Percentiles rank a stretch among this genome's conserved stretches.
phyloP scores from a whole-genome alignment of 129 eudicot genomes.

The sunflower (Helianthus annuus) region HanXRQr2.0-SUNRISE NC_035434.2:76463353-76463852 shows the following conservation, averaged over 20 bases:
- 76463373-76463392: slow-evolving; percentile 22
- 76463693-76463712: not conserved
- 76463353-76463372: slow-evolving; percentile 16
- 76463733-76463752: not conserved
- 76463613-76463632: not conserved
- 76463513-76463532: not conserved
- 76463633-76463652: not conserved
- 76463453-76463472: not conserved
- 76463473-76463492: not conserved
- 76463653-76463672: too few species aligned
- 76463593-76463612: not conserved
- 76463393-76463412: slow-evolving; percentile 35
- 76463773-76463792: not conserved
- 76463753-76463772: not conserved
- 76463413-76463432: slow-evolving; percentile 35
- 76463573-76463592: not conserved
- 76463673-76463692: not conserved
- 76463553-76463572: slow-evolving; percentile 4
- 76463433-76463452: slow-evolving; percentile 20
- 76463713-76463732: not conserved
- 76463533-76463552: not conserved
- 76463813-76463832: not conserved
- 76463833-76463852: not conserved
- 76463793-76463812: not conserved
- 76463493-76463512: not conserved